Conservation (phyloP, 495 filamentous ascomycete species). For the Lophium mytilinum region DNA sequence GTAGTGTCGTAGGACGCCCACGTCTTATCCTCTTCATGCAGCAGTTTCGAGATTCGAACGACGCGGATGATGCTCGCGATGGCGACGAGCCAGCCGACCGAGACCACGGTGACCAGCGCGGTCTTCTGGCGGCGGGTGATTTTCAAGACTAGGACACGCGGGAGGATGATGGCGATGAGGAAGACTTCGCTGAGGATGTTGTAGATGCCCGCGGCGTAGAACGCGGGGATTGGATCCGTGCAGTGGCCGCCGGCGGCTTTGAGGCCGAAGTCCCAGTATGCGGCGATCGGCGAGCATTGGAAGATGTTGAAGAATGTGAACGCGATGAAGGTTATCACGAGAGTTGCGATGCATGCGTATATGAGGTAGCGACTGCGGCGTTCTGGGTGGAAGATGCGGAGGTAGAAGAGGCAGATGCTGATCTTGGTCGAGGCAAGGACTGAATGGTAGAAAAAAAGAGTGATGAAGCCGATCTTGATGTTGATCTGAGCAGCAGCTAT, state of each 20-base stretch:
- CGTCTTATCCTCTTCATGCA: neutral
- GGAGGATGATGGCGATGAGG: constrained; percentile 3
- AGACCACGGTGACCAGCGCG: neutral
- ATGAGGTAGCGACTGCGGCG: neutral
- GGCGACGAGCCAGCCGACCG: neutral
- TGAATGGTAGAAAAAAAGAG: too few species aligned
- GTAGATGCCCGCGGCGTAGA: neutral
- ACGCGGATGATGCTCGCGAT: neutral
- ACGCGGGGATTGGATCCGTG: neutral
- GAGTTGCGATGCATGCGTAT: neutral
- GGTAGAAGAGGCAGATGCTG: constrained; percentile 5
- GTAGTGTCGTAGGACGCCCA: constrained; percentile 4
- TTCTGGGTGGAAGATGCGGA: constrained; percentile 5
- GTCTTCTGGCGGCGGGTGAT: neutral
- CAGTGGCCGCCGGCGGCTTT: neutral
- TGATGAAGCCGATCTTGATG: too few species aligned
- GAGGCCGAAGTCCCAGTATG: constrained; percentile 6
- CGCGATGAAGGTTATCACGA: neutral
- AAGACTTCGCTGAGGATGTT: constrained; percentile 1
- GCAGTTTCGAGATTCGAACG: constrained; percentile 1
- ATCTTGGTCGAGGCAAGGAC: neutral
- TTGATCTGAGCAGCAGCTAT: too few species aligned
- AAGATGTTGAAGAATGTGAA: neutral
- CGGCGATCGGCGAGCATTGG: constrained; percentile 1
- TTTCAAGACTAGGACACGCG: neutral